Percentiles rank a stretch among this genome's conserved stretches.
Conservation (phyloP, 805 yeast species). For the Wickerhamiella parazyma region DNA sequence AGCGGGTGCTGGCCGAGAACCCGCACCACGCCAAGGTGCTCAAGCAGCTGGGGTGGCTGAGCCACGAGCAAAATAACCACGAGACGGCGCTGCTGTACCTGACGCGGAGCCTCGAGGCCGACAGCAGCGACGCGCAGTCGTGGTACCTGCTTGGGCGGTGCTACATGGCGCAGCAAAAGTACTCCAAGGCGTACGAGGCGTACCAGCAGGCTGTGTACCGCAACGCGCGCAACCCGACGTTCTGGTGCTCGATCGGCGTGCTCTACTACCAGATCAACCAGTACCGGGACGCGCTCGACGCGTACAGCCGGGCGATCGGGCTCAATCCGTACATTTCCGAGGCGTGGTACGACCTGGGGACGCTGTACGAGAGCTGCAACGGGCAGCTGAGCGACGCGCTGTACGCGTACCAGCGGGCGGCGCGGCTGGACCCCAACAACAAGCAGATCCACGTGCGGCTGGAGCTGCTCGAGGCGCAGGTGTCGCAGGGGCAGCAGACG, state of each 20-base stretch:
- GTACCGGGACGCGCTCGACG: constrained; percentile 92
- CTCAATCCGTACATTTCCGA: constrained; percentile 92
- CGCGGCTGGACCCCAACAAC: constrained; percentile 84
- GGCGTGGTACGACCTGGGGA: constrained; percentile 98
- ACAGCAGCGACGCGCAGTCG: constrained; percentile 81
- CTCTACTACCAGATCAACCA: constrained; percentile 92
- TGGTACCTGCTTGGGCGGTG: constrained; percentile 97
- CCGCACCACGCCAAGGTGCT: constrained; percentile 93
- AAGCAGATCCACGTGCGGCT: constrained; percentile 88
- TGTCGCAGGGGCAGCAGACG: constrained; percentile 54
- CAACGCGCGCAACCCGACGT: constrained; percentile 92
- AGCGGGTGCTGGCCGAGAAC: constrained; percentile 74
- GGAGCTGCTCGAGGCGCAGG: constrained; percentile 46
- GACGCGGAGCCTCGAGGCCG: constrained; percentile 78
- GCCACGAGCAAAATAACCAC: constrained; percentile 60
- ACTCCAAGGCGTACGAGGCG: constrained; percentile 92
- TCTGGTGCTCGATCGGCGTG: constrained; percentile 95
- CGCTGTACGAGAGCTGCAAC: constrained; percentile 92
- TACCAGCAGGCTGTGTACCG: constrained; percentile 98
- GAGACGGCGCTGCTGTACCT: constrained; percentile 71
- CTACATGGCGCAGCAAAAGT: constrained; percentile 91
- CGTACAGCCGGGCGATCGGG: constrained; percentile 91
- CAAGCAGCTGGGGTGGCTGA: constrained; percentile 90
- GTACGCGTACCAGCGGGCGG: constrained; percentile 95
- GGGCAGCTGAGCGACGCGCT: constrained; percentile 89